Evolutionary conservation across 208 protist species (phyloP).

Genomic region (Trypanosoma melophagium): DNA sequence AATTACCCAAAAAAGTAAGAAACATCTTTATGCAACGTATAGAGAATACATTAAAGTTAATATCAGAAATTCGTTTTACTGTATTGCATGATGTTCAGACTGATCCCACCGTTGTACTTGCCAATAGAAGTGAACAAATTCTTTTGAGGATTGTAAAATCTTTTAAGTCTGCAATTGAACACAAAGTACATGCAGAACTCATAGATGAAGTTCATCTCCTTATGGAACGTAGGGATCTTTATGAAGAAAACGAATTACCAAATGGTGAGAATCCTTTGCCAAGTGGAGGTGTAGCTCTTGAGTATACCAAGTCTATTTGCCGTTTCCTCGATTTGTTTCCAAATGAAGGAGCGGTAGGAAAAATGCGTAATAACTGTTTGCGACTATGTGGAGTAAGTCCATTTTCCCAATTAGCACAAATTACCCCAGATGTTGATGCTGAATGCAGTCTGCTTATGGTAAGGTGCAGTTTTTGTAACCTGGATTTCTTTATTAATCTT

Average conservation of each 20-base stretch:
- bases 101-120: slow-evolving; percentile 69
- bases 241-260: slow-evolving; percentile 49
- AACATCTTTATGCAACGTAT: slow-evolving; percentile 36
- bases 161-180: slow-evolving; percentile 51
- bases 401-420: slow-evolving; percentile 71
- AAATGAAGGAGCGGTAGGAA: slow-evolving; percentile 60
- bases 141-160: slow-evolving; percentile 30
- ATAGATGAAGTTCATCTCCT: slow-evolving; percentile 83
- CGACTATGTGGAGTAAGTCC: slow-evolving; percentile 85
- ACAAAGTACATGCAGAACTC: slow-evolving; percentile 58
- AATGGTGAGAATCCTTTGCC: slow-evolving; percentile 28
- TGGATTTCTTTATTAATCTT: slow-evolving; percentile 57
- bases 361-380: slow-evolving; percentile 86
- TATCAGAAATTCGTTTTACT: slow-evolving; percentile 5
- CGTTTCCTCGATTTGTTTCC: slow-evolving; percentile 72
- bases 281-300: slow-evolving; percentile 56
- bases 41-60: slow-evolving; percentile 18
- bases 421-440: slow-evolving; percentile 37
- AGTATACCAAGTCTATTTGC: slow-evolving; percentile 81
- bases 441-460: slow-evolving; percentile 39
- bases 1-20: slow-evolving; percentile 44
- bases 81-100: slow-evolving; percentile 44
- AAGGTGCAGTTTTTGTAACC: slow-evolving; percentile 84
- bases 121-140: slow-evolving; percentile 64
- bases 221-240: slow-evolving; percentile 52